Percentiles rank a stretch among this genome's conserved stretches.
Evolutionary conservation across 139 green algal species (phyloP).

Genomic region (Haematococcus lacustris): DNA sequence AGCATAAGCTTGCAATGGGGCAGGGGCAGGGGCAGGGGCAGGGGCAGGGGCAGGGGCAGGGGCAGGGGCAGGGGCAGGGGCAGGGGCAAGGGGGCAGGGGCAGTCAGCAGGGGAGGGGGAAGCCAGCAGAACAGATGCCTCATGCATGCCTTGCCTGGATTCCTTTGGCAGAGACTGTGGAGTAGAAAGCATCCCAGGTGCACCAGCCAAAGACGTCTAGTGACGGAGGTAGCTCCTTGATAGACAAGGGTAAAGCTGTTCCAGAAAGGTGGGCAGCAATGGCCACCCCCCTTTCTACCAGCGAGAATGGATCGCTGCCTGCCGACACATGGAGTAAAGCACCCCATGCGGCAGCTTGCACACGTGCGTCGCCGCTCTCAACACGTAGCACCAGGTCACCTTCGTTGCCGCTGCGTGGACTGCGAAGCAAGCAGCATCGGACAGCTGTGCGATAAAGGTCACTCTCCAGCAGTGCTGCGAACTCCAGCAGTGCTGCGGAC

Average conservation of each 20-base stretch:
- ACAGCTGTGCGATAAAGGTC: too few relatives aligned
- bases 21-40: too few relatives aligned
- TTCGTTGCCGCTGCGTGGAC: conserved; percentile 10
- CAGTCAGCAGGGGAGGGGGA: too few relatives aligned
- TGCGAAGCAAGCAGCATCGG: too few relatives aligned
- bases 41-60: too few relatives aligned
- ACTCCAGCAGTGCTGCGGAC: too few relatives aligned
- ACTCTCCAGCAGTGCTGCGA: too few relatives aligned
- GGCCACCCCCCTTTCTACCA: conserved; percentile 27
- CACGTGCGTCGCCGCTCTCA: conserved; percentile 61
- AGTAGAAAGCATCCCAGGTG: conserved; percentile 98
- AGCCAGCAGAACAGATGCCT: too few relatives aligned
- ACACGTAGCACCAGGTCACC: conserved; percentile 56
- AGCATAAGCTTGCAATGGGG: too few relatives aligned
- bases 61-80: too few relatives aligned
- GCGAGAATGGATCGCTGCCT: conserved; percentile 25
- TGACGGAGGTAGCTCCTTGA: conserved; percentile 52
- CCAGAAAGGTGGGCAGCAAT: conserved; percentile 63
- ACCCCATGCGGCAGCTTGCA: conserved; percentile 20
- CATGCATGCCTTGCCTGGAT: conserved; percentile 14
- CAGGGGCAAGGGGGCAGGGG: too few relatives aligned
- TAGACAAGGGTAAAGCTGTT: conserved; percentile 37
- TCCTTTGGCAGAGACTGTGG: conserved; percentile 65
- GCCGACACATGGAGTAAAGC: conserved; percentile 21
- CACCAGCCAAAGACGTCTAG: conserved; percentile 92